Percentiles rank a stretch among this genome's conserved stretches.
These are phyloP conservation scores for Acanthamoeba polyphaga DNA, from an alignment of 208 protist genomes.

Conservation along the genomic window DNA sequence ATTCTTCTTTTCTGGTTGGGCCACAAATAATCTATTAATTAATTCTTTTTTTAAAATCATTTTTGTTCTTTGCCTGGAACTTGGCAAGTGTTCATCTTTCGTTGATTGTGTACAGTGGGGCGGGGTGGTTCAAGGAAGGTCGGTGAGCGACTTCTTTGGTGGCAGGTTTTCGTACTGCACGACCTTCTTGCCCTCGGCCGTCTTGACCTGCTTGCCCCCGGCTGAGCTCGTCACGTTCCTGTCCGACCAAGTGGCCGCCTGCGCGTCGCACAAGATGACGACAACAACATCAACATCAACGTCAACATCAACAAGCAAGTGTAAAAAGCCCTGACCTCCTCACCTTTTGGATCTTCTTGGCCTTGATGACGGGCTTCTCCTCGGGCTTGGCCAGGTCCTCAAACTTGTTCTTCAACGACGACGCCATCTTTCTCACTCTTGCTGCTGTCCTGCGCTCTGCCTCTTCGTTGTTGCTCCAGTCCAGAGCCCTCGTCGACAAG, in stretches of 20 bases:
- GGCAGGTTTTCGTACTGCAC: conserved; percentile 18
- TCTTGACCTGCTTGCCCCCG: not conserved
- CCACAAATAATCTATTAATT: too few relatives aligned
- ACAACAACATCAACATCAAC: too few relatives aligned
- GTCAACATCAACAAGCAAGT: too few relatives aligned
- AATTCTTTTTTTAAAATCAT: too few relatives aligned
- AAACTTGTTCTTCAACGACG: conserved; percentile 33
- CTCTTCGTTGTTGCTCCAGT: too few relatives aligned
- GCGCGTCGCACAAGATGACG: not conserved
- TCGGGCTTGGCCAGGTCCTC: conserved; percentile 38
- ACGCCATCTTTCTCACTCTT: not conserved
- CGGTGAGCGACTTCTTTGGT: not conserved
- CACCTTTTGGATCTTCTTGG: conserved; percentile 34
- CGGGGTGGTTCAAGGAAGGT: not conserved
- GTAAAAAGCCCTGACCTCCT: too few relatives aligned
- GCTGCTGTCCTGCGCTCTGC: not conserved
- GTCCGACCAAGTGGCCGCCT: conserved; percentile 6
- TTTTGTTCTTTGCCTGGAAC: too few relatives aligned
- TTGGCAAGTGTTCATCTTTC: too few relatives aligned
- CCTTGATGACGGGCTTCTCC: not conserved
- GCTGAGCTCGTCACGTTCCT: conserved; percentile 26
- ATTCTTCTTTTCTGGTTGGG: too few relatives aligned
- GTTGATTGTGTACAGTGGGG: too few relatives aligned
- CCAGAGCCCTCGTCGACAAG: too few relatives aligned
- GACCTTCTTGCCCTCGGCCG: conserved; percentile 8